Evolutionary conservation across 495 filamentous ascomycete genomes (phyloP).

Genomic region (Cudoniella acicularis): DNA sequence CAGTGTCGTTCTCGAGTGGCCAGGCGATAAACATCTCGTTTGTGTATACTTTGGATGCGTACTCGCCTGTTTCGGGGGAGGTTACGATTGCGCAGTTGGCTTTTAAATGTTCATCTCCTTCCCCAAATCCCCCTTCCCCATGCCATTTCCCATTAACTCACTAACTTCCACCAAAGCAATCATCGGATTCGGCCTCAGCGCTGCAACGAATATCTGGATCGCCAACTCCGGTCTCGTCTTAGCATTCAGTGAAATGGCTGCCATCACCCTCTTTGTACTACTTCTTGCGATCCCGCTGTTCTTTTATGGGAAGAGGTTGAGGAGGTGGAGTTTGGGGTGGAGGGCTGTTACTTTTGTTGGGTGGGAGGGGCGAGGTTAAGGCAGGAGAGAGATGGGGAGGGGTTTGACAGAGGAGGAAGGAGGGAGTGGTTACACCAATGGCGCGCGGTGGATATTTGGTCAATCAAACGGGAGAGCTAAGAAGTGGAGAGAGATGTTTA

Average conservation of each 20-base stretch:
- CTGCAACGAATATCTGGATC: slow-evolving; percentile 55
- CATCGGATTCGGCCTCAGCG: slow-evolving; percentile 52
- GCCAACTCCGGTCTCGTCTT: slow-evolving; percentile 36
- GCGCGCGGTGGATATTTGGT: too few relatives aligned
- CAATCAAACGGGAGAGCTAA: too few relatives aligned
- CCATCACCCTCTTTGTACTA: slow-evolving; percentile 38
- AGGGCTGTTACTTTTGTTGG: slow-evolving; percentile 9
- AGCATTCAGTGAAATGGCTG: slow-evolving; percentile 50
- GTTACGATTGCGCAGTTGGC: slow-evolving; percentile 45
- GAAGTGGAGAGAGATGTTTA: too few relatives aligned
- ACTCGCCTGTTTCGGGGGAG: slow-evolving; percentile 49
- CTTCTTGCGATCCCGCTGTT: slow-evolving; percentile 41
- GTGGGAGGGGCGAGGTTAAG: too few relatives aligned
- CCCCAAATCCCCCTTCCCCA: too few relatives aligned
- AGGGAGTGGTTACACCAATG: too few relatives aligned
- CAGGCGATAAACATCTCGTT: slow-evolving; percentile 48
- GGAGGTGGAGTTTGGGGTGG: slow-evolving; percentile 12
- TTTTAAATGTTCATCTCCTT: slow-evolving; percentile 37
- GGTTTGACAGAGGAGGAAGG: too few relatives aligned
- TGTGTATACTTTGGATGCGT: slow-evolving; percentile 51
- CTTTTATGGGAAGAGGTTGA: slow-evolving; percentile 39
- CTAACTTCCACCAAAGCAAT: slow-evolving; percentile 17
- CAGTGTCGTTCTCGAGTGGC: slow-evolving; percentile 46
- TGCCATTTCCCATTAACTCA: neutral
- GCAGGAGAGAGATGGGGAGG: too few relatives aligned